A percentile compares a stretch with the other conserved stretches of the same genome.
Conservation (phyloP, 2,329 filamentous ascomycete genomes). For the Penicillium expansum region DNA sequence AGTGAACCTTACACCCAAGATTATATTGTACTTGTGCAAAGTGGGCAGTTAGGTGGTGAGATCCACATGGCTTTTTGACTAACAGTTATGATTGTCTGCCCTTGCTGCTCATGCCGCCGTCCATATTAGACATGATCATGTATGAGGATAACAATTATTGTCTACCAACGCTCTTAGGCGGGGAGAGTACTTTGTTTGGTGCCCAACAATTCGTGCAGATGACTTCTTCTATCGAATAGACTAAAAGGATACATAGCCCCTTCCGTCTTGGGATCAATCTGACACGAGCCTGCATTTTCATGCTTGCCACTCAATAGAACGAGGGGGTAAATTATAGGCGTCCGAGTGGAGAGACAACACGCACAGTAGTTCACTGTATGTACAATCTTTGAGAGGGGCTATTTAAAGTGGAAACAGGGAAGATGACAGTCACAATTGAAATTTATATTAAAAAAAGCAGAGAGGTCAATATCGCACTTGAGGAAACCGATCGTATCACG, state of each 20-base stretch:
- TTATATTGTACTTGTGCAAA: background rate
- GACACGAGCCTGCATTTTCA: constrained; percentile 18
- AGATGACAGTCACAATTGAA: background rate
- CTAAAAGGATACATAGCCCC: background rate
- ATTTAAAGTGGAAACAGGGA: background rate
- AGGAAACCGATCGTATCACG: constrained; percentile 14
- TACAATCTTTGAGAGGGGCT: background rate
- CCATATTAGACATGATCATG: constrained; percentile 9
- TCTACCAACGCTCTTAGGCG: background rate
- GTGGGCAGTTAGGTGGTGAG: background rate
- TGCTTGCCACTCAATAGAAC: constrained; percentile 7
- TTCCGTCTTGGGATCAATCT: constrained; percentile 1
- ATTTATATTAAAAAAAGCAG: background rate
- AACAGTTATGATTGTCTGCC: constrained; percentile 4
- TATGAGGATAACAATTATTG: constrained; percentile 16
- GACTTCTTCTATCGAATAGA: background rate
- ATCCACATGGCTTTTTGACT: constrained; percentile 3
- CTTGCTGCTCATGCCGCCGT: constrained; percentile 13
- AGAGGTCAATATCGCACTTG: constrained; percentile 10
- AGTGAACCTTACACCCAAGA: background rate
- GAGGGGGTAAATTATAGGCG: background rate
- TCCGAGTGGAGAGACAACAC: constrained; percentile 2
- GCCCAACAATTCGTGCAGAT: background rate
- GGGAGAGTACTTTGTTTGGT: background rate
- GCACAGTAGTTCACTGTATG: constrained; percentile 4